These are phyloP conservation scores for Penicillium flavigenum DNA, from an alignment of 495 filamentous ascomycete species.

Conservation along the genomic window DNA sequence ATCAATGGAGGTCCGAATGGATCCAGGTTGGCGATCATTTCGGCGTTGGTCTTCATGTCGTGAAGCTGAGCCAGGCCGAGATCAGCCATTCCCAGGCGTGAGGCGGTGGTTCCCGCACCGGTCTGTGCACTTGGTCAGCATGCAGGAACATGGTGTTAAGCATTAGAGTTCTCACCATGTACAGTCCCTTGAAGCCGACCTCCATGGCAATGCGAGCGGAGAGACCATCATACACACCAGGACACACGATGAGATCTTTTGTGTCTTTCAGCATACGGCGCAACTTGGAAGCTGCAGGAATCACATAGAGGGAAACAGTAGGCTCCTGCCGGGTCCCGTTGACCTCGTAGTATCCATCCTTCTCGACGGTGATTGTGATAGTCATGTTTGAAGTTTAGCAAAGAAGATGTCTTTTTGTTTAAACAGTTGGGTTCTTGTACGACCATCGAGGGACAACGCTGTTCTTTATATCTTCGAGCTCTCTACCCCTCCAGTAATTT, in stretches of 20 bases:
- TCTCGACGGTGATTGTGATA: slow-evolving; percentile 40
- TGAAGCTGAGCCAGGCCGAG: slow-evolving; percentile 62
- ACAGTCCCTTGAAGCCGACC: slow-evolving; percentile 60
- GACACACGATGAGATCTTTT: slow-evolving; percentile 52
- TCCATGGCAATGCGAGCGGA: slow-evolving; percentile 63
- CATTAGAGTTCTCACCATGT: slow-evolving; percentile 54
- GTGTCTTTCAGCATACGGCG: slow-evolving; percentile 44
- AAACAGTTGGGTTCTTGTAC: not conserved
- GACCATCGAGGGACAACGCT: not conserved
- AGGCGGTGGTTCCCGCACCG: slow-evolving; percentile 65
- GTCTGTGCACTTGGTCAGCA: slow-evolving; percentile 45
- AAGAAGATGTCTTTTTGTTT: not conserved
- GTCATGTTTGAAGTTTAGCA: slow-evolving; percentile 21
- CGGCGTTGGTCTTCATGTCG: slow-evolving; percentile 65
- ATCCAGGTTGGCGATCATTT: slow-evolving; percentile 64
- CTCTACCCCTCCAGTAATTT: not conserved
- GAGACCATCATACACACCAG: slow-evolving; percentile 69
- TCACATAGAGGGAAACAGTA: slow-evolving; percentile 32
- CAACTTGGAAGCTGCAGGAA: slow-evolving; percentile 47
- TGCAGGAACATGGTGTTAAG: not conserved
- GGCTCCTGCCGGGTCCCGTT: slow-evolving; percentile 36
- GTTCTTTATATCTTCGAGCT: slow-evolving; percentile 10
- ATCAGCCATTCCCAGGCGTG: slow-evolving; percentile 63
- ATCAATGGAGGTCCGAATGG: slow-evolving; percentile 59
- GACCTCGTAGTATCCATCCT: slow-evolving; percentile 41